phyloP scores from a whole-genome alignment of 257 asterid genomes.

The Thymus mandschuricus region DNA sequence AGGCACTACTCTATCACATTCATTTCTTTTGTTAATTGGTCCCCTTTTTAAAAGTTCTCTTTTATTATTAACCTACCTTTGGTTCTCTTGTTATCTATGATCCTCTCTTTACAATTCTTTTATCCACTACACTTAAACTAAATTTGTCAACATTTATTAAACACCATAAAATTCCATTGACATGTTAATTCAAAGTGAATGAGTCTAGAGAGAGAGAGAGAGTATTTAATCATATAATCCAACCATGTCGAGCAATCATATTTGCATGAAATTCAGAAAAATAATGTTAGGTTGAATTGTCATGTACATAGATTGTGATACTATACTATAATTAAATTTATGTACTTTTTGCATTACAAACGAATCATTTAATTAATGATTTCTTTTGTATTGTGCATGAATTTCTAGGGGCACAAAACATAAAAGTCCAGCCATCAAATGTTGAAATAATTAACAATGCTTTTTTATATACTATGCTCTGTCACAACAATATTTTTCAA shows the following conservation, averaged over 20 bases:
- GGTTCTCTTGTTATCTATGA: neutral
- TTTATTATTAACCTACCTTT: slow-evolving; percentile 25
- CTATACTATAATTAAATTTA: too few relatives aligned
- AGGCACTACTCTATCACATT: slow-evolving; percentile 38
- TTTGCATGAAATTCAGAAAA: too few relatives aligned
- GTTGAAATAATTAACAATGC: slow-evolving; percentile 32
- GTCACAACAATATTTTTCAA: slow-evolving; percentile 29
- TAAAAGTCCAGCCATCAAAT: slow-evolving; percentile 40
- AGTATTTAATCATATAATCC: too few relatives aligned
- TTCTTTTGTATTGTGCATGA: slow-evolving; percentile 30
- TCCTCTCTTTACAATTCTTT: neutral
- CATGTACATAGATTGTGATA: too few relatives aligned
- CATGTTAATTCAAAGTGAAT: too few relatives aligned
- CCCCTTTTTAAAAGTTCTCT: slow-evolving; percentile 32
- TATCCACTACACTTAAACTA: neutral
- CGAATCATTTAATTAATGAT: slow-evolving; percentile 17
- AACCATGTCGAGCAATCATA: too few relatives aligned
- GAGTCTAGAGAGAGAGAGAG: too few relatives aligned
- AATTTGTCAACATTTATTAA: too few relatives aligned
- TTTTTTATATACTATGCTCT: slow-evolving; percentile 17
- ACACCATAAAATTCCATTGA: too few relatives aligned
- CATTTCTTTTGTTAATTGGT: slow-evolving; percentile 30
- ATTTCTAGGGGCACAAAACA: slow-evolving; percentile 20
- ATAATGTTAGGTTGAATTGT: too few relatives aligned
- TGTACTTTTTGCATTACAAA: neutral